These are phyloP conservation scores for Melastoma malabathricum DNA, from an alignment of 345 rosid genomes.

Conservation along the genomic window DNA sequence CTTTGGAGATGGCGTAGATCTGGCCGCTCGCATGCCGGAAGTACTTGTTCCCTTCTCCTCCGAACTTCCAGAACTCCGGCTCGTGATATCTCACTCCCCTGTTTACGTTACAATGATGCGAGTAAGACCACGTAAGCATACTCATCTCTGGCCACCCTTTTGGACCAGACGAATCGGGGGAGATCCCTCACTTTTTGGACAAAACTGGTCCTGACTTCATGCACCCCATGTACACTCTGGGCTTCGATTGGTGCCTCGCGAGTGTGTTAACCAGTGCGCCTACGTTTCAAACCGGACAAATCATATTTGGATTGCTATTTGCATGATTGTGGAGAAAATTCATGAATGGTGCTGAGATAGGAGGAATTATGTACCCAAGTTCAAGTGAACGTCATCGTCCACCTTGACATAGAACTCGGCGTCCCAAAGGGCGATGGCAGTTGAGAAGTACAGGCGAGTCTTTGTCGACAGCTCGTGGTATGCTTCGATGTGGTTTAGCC, in stretches of 20 bases:
- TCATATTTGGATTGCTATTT: too few species aligned
- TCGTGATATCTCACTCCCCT: slow-evolving; percentile 78
- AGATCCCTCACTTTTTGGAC: slow-evolving; percentile 35
- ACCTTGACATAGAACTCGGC: slow-evolving; percentile 78
- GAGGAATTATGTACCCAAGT: slow-evolving; percentile 28
- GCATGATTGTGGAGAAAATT: too few species aligned
- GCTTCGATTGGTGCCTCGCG: slow-evolving; percentile 44
- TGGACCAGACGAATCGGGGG: too few species aligned
- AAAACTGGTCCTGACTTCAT: slow-evolving; percentile 97
- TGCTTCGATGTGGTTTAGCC: slow-evolving; percentile 75
- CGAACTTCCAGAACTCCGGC: slow-evolving; percentile 90
- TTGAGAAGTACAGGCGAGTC: slow-evolving; percentile 71
- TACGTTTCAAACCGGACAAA: neutral
- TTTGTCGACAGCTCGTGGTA: slow-evolving; percentile 75
- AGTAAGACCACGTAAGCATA: too few species aligned
- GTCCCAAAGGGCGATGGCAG: slow-evolving; percentile 63
- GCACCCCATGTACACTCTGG: slow-evolving; percentile 82
- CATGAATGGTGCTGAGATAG: neutral
- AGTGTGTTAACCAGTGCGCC: slow-evolving; percentile 48
- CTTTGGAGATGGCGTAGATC: slow-evolving; percentile 77
- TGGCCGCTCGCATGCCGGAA: slow-evolving; percentile 93
- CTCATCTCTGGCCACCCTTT: too few species aligned
- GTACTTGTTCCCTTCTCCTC: slow-evolving; percentile 84
- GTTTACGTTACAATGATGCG: neutral
- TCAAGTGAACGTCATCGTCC: slow-evolving; percentile 83